Percentiles rank a stretch among this genome's conserved stretches.
These are phyloP conservation scores for Cyclospora cayetanensis DNA, from an alignment of 169 alveolate genomes.

Conservation along the genomic window DNA sequence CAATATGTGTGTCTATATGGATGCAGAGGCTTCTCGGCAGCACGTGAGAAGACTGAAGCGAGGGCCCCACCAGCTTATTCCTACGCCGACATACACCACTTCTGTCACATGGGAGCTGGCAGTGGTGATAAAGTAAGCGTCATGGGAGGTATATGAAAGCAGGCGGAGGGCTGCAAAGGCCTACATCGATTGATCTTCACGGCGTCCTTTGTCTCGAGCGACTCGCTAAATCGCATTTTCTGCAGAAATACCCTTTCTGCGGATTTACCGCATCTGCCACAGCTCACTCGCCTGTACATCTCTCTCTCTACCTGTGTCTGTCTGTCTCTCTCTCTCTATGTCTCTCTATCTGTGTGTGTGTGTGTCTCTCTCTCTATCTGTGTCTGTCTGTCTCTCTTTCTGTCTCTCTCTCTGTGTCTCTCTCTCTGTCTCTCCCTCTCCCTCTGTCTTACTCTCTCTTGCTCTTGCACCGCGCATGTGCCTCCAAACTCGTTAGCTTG, in stretches of 20 bases:
- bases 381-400: neutral
- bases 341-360: neutral
- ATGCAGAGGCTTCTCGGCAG: slow-evolving; percentile 43
- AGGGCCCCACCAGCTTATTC: slow-evolving; percentile 40
- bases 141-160: neutral
- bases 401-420: neutral
- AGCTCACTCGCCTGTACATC: neutral
- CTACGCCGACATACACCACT: slow-evolving; percentile 22
- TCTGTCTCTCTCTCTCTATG: neutral
- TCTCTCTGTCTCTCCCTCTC: neutral
- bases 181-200: too few relatives aligned
- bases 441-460: too few relatives aligned
- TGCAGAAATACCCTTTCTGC: neutral
- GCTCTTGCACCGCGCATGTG: too few relatives aligned
- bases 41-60: slow-evolving; percentile 8
- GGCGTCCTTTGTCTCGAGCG: neutral
- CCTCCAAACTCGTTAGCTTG: too few relatives aligned
- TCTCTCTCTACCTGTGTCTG: neutral
- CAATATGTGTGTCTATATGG: too few relatives aligned
- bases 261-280: neutral
- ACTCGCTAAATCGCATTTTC: neutral
- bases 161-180: neutral
- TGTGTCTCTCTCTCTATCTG: neutral
- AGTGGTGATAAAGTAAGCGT: slow-evolving; percentile 10
- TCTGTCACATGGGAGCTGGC: slow-evolving; percentile 59